A percentile compares a stretch with the other conserved stretches of the same genome.
These are phyloP conservation scores for Conoideocrella luteorostrata DNA, from an alignment of 2,329 filamentous ascomycete genomes.

Conservation along the genomic window DNA sequence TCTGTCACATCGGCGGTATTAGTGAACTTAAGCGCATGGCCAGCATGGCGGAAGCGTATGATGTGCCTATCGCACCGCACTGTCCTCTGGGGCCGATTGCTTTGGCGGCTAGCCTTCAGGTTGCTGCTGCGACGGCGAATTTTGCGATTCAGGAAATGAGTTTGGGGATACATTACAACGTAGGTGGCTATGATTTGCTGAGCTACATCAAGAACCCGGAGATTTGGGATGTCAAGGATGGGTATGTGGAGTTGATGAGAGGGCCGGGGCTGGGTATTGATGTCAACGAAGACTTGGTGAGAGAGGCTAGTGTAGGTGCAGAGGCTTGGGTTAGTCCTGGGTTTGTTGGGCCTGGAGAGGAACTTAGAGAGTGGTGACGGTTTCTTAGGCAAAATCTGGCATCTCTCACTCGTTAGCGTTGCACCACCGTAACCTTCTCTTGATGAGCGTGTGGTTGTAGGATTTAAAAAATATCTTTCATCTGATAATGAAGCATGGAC, in stretches of 20 bases:
- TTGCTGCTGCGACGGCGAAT: constrained; percentile 54
- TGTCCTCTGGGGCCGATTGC: constrained; percentile 69
- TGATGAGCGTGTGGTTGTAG: no score
- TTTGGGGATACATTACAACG: constrained; percentile 74
- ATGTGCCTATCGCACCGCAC: constrained; percentile 61
- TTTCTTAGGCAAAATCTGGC: no score
- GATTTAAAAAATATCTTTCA: no score
- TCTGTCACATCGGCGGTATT: constrained; percentile 66
- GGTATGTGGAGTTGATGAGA: constrained; percentile 54
- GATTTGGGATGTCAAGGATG: constrained; percentile 60
- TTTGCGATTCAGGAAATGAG: constrained; percentile 76
- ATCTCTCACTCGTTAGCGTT: no score
- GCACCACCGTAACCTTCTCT: no score
- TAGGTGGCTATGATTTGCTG: constrained; percentile 55
- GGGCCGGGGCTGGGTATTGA: constrained; percentile 64
- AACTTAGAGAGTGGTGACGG: constrained; percentile 47
- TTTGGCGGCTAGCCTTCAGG: constrained; percentile 63
- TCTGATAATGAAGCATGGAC: no score
- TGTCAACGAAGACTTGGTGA: constrained; percentile 62
- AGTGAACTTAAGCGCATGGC: constrained; percentile 65
- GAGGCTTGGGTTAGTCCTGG: constrained; percentile 60
- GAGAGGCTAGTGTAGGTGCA: constrained; percentile 49
- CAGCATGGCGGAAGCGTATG: constrained; percentile 17
- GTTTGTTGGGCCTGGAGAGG: constrained; percentile 61
- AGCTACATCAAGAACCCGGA: constrained; percentile 60